Base-by-base conservation (phyloP, 2,329 filamentous ascomycete genomes). In the Talaromyces sp. region DNA sequence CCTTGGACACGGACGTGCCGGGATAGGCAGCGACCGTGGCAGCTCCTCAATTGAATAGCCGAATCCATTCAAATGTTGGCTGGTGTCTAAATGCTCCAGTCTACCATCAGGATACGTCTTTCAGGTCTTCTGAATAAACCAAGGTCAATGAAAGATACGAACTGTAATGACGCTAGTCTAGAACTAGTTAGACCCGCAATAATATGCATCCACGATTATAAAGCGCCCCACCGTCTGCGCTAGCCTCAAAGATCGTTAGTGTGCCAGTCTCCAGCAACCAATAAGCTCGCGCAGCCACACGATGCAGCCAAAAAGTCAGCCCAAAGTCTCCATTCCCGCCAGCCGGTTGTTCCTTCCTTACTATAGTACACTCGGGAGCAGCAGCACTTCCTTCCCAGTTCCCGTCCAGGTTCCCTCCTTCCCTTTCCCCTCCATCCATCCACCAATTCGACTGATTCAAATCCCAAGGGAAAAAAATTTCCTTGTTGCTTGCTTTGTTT, bases 401-500 rank as follows among this genome's bases (percentile, higher is more conserved):
- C 36, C 51, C 19, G 15, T 58, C 40, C 51, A 31, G n/a, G 22
- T 43, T 45, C 56, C 56, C 56, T 45, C 36, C 56, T 43, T 58
- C 56, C 56, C 56, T 43, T 43, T 54, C 19, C 61, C 49, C 19
- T 63, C 61, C 61, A 63, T 56, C 61, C 61, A 54, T 36, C 53
- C 49, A 40, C 47, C 59, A 31, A 60, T 53, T 56, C 61, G 49
- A 34, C 51, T 49, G 49, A 31, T 45, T 56, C 56, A 38, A 27
- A 8, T 29, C 56, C 56, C 10, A 59, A 43, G 19, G 56, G 22
- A 36, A 59, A 45, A 61, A 49, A 61, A 53, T 49, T 58, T 63
- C 38, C 51, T 58, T 63, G 56, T 59, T 45, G 36, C 22, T 25
- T 59, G 40, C 58, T 66, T 62, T 40, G 59, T 61, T 61, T 54